These are phyloP conservation scores for Fusarium transvaalense DNA, from an alignment of 2,329 filamentous ascomycete genomes.

Conservation along the genomic window DNA sequence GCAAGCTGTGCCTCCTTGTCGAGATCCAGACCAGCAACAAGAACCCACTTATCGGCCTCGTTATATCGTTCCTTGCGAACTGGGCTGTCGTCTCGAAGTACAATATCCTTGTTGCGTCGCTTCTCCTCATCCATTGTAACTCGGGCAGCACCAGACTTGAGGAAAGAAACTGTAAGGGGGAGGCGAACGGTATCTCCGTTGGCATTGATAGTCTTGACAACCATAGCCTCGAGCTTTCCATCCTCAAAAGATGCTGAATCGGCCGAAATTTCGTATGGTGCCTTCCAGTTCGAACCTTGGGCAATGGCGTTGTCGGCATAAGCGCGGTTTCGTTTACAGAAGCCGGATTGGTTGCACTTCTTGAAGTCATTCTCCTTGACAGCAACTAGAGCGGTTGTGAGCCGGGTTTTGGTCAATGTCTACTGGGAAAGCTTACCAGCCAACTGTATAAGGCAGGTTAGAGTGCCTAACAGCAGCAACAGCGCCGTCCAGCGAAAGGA, in stretches of 20 bases:
- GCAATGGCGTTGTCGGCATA: slow-evolving; percentile 83
- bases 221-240: slow-evolving; percentile 81
- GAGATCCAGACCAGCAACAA: slow-evolving; percentile 82
- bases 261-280: slow-evolving; percentile 82
- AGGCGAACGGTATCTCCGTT: slow-evolving; percentile 77
- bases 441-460: slow-evolving; percentile 72
- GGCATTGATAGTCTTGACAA: slow-evolving; percentile 82
- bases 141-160: slow-evolving; percentile 88
- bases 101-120: slow-evolving; percentile 88
- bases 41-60: slow-evolving; percentile 85
- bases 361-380: slow-evolving; percentile 99
- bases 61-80: slow-evolving; percentile 94
- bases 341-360: slow-evolving; percentile 93
- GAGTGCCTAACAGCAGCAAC: slow-evolving; percentile 68
- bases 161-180: slow-evolving; percentile 87
- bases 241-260: slow-evolving; percentile 81
- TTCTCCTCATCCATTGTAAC: slow-evolving; percentile 93
- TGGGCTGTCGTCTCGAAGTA: slow-evolving; percentile 85
- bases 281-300: slow-evolving; percentile 75
- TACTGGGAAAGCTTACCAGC: slow-evolving; percentile 64
- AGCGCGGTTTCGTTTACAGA: slow-evolving; percentile 94
- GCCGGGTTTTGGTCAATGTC: not conserved
- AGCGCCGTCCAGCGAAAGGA: slow-evolving; percentile 75
- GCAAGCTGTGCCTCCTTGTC: slow-evolving; percentile 79
- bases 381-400: slow-evolving; percentile 65